Evolutionary conservation across 2,329 filamentous ascomycete genomes (phyloP).

Genomic region (Akanthomyces lecanii): DNA sequence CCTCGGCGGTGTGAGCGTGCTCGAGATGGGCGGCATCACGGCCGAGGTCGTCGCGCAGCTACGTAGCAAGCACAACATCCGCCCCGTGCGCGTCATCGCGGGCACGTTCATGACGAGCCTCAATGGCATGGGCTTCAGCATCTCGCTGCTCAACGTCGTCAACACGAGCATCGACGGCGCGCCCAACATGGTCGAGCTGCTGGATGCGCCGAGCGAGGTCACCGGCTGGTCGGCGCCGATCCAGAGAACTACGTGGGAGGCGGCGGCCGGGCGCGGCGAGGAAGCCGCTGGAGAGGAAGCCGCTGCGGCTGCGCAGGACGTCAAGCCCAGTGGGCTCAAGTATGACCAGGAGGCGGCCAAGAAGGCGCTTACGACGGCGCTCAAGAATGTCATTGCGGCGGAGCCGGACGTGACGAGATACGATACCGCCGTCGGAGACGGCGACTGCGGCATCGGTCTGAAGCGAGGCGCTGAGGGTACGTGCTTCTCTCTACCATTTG

Average conservation of each 20-base stretch:
- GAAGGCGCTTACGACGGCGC: slow-evolving; percentile 50
- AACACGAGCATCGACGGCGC: slow-evolving; percentile 54
- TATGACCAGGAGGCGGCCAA: slow-evolving; percentile 50
- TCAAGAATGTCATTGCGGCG: slow-evolving; percentile 59
- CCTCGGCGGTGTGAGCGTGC: slow-evolving; percentile 65
- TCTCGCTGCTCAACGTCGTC: slow-evolving; percentile 63
- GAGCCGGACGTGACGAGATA: slow-evolving; percentile 70
- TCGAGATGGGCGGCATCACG: slow-evolving; percentile 70
- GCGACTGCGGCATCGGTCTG: slow-evolving; percentile 82
- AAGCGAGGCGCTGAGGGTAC: slow-evolving; percentile 78
- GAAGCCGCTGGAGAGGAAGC: slow-evolving; percentile 36
- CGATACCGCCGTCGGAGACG: slow-evolving; percentile 83
- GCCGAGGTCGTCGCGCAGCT: slow-evolving; percentile 64
- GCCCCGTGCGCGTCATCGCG: slow-evolving; percentile 59
- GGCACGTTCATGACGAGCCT: slow-evolving; percentile 77
- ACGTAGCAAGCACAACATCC: slow-evolving; percentile 51
- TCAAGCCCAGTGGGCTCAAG: slow-evolving; percentile 45
- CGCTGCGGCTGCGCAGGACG: slow-evolving; percentile 28
- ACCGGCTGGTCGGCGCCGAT: slow-evolving; percentile 67
- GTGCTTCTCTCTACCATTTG: slow-evolving; percentile 15
- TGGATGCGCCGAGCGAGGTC: slow-evolving; percentile 66
- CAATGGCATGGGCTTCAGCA: slow-evolving; percentile 72
- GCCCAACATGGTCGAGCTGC: slow-evolving; percentile 59
- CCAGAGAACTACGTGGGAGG: slow-evolving; percentile 59
- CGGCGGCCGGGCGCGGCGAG: slow-evolving; percentile 45